Base-by-base conservation (phyloP, 306 rosid genomes). In the Trifolium dubium region DNA sequence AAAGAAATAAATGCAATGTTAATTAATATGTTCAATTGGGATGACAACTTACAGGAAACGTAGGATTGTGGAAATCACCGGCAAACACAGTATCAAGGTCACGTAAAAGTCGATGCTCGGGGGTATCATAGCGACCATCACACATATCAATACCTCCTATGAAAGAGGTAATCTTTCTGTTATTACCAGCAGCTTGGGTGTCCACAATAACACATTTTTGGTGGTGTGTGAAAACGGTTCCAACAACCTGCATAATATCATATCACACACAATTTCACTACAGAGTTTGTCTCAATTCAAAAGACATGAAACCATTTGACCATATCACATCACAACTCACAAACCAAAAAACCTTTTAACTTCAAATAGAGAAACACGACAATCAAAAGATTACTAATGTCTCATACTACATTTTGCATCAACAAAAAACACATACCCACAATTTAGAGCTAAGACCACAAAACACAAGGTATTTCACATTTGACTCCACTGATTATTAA, bases 61-160 rank as follows among this genome's bases (percentile, higher is more conserved):
- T 88, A 67, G 97, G 96, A 67, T 95, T 88, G 79, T 87, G 98
- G 81, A 84, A 90, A 85, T 95, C 98, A 41, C 75, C 93, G 40
- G 55, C 2, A 73, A 84, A 92, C 29, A 83, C 85, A 79, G 92
- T 86, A 77, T 85, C 74, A 49, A 92, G 93, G 77, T 76, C 88
- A 49, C 59, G 95, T 79, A 90, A 87, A 32, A 95, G 86, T 28
- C 96, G 88, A 85, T 95, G 99, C 83, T 92, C 86, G 4, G 99
- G 98, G 6, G 99, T 95, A 80, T 92, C 99, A 66, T 92, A 95
- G n/a, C 99, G 97, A 74, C 98, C 99, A 77, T 92, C 96, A 82
- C 99, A 95, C 15, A 92, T 77, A 83, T 95, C 98, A 76, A 95
- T 88, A 71, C 99, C 99, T 80, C 99, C 99, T 62, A 90, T 18